Conservation (phyloP, 192 early-diverging fungal genomes). For the Coemansia sp. region DNA sequence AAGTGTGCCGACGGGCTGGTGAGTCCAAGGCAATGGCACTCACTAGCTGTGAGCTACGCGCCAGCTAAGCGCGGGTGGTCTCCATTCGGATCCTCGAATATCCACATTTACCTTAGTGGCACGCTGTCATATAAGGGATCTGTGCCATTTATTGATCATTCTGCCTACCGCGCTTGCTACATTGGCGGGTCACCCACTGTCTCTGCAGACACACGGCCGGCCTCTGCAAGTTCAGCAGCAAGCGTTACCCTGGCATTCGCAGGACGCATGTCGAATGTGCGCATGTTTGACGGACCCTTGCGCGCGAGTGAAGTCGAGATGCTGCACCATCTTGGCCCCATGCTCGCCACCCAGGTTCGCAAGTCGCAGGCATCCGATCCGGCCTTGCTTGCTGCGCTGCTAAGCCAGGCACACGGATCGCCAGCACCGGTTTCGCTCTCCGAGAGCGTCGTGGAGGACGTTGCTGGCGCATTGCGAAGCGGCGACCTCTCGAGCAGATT, state of each 20-base stretch:
- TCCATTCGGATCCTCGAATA: conserved; percentile 41
- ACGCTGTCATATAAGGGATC: conserved; percentile 26
- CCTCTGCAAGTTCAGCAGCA: too few species aligned
- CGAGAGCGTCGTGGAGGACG: conserved; percentile 9
- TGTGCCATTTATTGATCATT: conserved; percentile 32
- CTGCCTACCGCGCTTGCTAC: conserved; percentile 19
- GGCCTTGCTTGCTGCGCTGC: neutral
- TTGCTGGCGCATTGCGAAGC: conserved; percentile 9
- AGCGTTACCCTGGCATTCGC: conserved; percentile 2
- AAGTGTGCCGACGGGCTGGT: conserved; percentile 24
- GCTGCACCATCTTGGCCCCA: conserved; percentile 36
- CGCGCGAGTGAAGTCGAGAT: conserved; percentile 22
- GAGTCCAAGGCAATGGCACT: conserved; percentile 22
- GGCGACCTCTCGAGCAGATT: conserved; percentile 21
- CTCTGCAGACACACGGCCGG: neutral
- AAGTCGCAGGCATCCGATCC: conserved; percentile 21
- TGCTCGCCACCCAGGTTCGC: conserved; percentile 23
- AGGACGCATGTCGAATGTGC: conserved; percentile 25
- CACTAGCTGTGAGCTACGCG: conserved; percentile 26
- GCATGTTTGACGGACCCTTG: conserved; percentile 44
- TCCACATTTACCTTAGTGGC: conserved; percentile 32
- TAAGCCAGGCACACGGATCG: conserved; percentile 11
- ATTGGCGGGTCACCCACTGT: conserved; percentile 23
- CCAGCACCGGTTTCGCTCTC: conserved; percentile 12
- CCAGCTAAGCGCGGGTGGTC: conserved; percentile 49